Percentiles rank a stretch among this genome's conserved stretches.
Conservation (phyloP, 192 early-diverging fungal species). For the Rhizophagus prolifer region DNA sequence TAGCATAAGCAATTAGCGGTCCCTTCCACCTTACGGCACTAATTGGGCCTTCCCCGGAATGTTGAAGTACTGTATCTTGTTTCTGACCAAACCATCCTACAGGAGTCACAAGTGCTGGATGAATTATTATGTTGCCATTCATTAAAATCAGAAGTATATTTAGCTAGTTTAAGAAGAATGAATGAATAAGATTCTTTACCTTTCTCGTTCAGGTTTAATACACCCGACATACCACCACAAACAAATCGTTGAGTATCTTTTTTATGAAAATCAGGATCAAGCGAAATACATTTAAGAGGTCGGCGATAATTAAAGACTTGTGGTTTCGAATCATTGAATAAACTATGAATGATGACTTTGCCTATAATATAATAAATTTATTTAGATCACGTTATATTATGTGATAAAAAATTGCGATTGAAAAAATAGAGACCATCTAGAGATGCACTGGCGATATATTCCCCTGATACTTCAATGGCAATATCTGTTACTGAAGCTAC, state of each 20-base stretch:
- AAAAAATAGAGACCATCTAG: slow-evolving; percentile 73
- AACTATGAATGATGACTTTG: slow-evolving; percentile 80
- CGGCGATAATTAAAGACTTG: slow-evolving; percentile 77
- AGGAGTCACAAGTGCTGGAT: not conserved
- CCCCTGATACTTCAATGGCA: slow-evolving; percentile 80
- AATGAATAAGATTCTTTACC: slow-evolving; percentile 35
- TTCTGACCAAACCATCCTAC: slow-evolving; percentile 84
- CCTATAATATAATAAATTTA: slow-evolving; percentile 46
- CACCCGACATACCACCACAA: slow-evolving; percentile 88
- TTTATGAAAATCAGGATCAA: slow-evolving; percentile 85
- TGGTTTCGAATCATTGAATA: slow-evolving; percentile 68
- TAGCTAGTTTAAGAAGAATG: not conserved
- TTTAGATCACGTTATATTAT: not conserved
- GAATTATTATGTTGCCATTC: not conserved
- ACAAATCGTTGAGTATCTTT: slow-evolving; percentile 78
- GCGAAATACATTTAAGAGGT: slow-evolving; percentile 84
- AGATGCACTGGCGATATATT: slow-evolving; percentile 89
- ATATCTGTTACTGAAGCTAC: slow-evolving; percentile 85
- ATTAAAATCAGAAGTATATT: not conserved
- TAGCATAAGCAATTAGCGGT: slow-evolving; percentile 91
- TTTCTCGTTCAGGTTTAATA: slow-evolving; percentile 84
- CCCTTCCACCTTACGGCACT: slow-evolving; percentile 83
- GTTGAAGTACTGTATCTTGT: slow-evolving; percentile 65
- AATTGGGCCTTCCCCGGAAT: slow-evolving; percentile 88
- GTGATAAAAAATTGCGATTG: not conserved